Conservation (phyloP, 2,329 filamentous ascomycete species). For the Fusarium palustre region DNA sequence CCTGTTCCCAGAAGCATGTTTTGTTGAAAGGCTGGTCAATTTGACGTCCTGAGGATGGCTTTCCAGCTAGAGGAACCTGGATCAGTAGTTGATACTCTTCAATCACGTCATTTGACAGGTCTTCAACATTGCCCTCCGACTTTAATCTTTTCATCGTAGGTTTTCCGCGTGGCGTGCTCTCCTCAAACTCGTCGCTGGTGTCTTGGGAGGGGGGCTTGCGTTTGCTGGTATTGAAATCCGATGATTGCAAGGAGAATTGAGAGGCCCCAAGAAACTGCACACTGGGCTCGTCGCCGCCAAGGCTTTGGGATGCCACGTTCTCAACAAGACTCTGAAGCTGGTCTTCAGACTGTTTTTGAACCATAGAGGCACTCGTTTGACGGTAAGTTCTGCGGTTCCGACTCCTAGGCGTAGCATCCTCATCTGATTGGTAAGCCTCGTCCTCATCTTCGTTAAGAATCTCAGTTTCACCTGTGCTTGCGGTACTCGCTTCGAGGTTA, state of each 20-base stretch:
- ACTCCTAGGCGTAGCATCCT: conserved; percentile 49
- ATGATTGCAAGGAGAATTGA: conserved; percentile 43
- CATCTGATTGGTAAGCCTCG: conserved; percentile 59
- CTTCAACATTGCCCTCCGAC: conserved; percentile 59
- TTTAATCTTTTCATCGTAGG: conserved; percentile 68
- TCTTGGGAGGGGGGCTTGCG: conserved; percentile 63
- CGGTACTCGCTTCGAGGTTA: conserved; percentile 60
- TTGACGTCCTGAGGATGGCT: conserved; percentile 64
- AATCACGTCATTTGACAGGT: conserved; percentile 51
- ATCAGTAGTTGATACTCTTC: conserved; percentile 62
- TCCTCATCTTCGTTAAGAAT: conserved; percentile 59
- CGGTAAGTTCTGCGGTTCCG: conserved; percentile 41
- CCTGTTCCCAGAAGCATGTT: conserved; percentile 67
- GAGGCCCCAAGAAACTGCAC: conserved; percentile 35
- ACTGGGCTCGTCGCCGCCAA: conserved; percentile 60
- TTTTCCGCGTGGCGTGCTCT: conserved; percentile 53
- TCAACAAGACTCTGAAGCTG: conserved; percentile 65
- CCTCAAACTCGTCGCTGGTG: conserved; percentile 64
- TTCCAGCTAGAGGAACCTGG: conserved; percentile 62
- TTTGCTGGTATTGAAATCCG: conserved; percentile 65
- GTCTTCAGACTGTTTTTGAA: conserved; percentile 59
- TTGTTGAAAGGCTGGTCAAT: conserved; percentile 69
- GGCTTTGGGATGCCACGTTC: conserved; percentile 66
- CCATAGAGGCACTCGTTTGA: conserved; percentile 53
- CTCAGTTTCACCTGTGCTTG: conserved; percentile 55